Conservation (phyloP, 495 filamentous ascomycete genomes). For the Penicillium psychrofluorescens region DNA sequence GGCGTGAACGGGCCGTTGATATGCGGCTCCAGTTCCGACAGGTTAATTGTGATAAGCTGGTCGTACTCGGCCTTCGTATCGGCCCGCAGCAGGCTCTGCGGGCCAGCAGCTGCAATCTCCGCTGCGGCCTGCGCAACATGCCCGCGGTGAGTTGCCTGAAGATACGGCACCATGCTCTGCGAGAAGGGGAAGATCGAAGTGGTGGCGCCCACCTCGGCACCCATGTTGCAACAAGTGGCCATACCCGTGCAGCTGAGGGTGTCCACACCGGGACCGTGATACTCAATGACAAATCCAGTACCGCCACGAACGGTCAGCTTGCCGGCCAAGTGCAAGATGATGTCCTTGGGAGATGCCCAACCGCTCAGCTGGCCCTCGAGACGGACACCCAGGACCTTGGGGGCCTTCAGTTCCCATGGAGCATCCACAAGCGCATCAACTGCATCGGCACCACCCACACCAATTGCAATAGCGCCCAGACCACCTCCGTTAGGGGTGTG, state of each 20-base stretch:
- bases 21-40: conserved; percentile 87
- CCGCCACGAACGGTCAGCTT: conserved; percentile 89
- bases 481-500: conserved; percentile 97
- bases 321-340: conserved; percentile 85
- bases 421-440: conserved; percentile 95
- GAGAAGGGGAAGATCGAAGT: conserved; percentile 91
- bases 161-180: conserved; percentile 62
- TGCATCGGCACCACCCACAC: conserved; percentile 94
- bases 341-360: conserved; percentile 92
- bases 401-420: conserved; percentile 96
- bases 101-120: conserved; percentile 29
- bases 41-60: conserved; percentile 82
- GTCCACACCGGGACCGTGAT: conserved; percentile 81
- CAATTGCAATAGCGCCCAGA: conserved; percentile 88
- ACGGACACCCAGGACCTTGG: conserved; percentile 78
- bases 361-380: conserved; percentile 77
- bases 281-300: conserved; percentile 92
- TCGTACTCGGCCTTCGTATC: conserved; percentile 84
- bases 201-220: conserved; percentile 89
- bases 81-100: conserved; percentile 57
- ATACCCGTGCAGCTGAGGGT: conserved; percentile 87
- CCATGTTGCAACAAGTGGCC: conserved; percentile 91
- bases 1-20: conserved; percentile 98
- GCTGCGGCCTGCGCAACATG: conserved; percentile 54
- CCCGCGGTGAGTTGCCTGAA: conserved; percentile 72